phyloP scores from a whole-genome alignment of 1,139 yeast genomes.

The Geotrichum restrictum region DNA sequence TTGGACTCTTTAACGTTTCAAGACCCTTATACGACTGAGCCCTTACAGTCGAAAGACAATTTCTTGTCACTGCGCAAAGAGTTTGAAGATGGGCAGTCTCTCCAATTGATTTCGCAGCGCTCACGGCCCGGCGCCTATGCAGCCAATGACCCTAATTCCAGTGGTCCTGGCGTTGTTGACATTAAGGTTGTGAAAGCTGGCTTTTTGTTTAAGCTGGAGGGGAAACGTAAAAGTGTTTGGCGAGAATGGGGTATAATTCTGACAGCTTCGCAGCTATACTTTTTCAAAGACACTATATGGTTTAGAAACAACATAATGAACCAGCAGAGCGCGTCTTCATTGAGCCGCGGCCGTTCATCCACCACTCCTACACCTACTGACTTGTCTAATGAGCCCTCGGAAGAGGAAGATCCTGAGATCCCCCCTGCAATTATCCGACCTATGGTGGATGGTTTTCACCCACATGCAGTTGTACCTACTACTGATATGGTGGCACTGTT shows the following conservation, averaged over 20 bases:
- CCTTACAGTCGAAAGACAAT: constrained; percentile 29
- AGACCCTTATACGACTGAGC: constrained; percentile 35
- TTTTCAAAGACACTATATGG: constrained; percentile 43
- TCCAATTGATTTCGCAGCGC: constrained; percentile 39
- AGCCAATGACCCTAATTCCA: constrained; percentile 28
- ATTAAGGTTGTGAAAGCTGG: constrained; percentile 43
- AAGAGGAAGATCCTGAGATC: constrained; percentile 3
- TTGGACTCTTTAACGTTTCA: constrained; percentile 30
- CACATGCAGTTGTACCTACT: constrained; percentile 39
- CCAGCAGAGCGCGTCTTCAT: constrained; percentile 10
- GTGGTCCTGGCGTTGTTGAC: constrained; percentile 42
- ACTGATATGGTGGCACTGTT: constrained; percentile 39
- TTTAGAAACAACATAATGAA: constrained; percentile 32
- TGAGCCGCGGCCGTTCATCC: background rate
- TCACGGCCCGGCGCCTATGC: constrained; percentile 41
- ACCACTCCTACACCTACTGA: background rate
- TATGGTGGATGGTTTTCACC: constrained; percentile 40
- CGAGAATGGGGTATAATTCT: constrained; percentile 44
- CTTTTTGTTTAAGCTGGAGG: constrained; percentile 38
- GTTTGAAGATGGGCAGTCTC: constrained; percentile 36
- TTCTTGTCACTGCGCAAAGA: constrained; percentile 33
- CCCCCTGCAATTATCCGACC: constrained; percentile 31
- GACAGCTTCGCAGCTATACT: constrained; percentile 42
- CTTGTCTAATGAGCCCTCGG: background rate
- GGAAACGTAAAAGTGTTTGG: constrained; percentile 38